Evolutionary conservation across 164 flowering plant species (phyloP).

Genomic region (Vitis cinerea): DNA sequence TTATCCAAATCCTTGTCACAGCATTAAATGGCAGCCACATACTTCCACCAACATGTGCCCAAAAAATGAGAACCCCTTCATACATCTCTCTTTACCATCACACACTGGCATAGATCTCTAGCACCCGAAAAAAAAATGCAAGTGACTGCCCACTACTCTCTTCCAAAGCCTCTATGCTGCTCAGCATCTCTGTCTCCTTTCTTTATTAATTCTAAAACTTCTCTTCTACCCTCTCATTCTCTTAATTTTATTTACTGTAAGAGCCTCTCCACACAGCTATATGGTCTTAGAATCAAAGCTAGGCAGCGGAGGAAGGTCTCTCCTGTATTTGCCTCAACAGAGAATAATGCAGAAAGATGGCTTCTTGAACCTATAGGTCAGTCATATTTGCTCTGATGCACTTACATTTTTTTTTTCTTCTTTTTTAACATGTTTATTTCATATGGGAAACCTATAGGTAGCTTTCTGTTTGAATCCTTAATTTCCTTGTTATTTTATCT

Average conservation of each 20-base stretch:
- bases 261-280: conserved; percentile 11
- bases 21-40: conserved; percentile 27
- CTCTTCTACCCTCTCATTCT: conserved; percentile 14
- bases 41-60: neutral
- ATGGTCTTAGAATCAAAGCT: conserved; percentile 8
- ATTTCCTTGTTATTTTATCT: too few species aligned
- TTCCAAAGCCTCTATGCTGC: conserved; percentile 19
- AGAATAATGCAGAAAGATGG: conserved; percentile 45
- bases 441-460: neutral
- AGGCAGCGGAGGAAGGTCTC: conserved; percentile 18
- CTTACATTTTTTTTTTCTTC: neutral
- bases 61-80: neutral
- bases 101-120: neutral
- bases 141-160: conserved; percentile 15
- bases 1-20: conserved; percentile 17
- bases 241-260: conserved; percentile 9
- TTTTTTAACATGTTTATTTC: neutral
- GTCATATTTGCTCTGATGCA: conserved; percentile 2
- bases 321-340: conserved; percentile 31
- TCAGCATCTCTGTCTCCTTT: conserved; percentile 17
- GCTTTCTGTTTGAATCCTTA: too few species aligned
- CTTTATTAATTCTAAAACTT: conserved; percentile 10
- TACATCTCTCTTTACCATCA: neutral
- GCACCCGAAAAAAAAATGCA: conserved; percentile 15
- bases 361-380: conserved; percentile 72